phyloP scores from a whole-genome alignment of 352 stramenopile genomes.

The Globisporangium lucens region DNA sequence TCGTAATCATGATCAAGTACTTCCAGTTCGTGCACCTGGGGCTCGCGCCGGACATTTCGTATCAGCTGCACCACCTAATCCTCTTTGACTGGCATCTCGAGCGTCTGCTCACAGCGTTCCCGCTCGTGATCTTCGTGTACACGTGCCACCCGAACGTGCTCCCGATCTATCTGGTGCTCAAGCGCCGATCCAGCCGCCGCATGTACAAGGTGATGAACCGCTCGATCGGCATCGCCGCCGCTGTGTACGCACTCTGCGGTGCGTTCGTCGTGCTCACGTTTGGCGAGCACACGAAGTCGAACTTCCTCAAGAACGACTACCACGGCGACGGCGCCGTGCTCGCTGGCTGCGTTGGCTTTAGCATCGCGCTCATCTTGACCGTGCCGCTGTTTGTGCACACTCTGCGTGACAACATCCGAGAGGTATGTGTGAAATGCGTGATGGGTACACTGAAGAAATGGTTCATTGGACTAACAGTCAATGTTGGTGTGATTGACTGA shows the following conservation, averaged over 20 bases:
- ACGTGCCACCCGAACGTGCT: constrained; percentile 89
- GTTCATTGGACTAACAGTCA: not conserved
- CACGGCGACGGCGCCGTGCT: constrained; percentile 65
- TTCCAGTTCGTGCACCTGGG: constrained; percentile 83
- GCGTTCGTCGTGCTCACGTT: constrained; percentile 88
- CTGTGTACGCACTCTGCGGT: constrained; percentile 75
- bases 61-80: constrained; percentile 71
- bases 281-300: constrained; percentile 66
- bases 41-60: constrained; percentile 53
- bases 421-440: constrained; percentile 22
- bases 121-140: constrained; percentile 86
- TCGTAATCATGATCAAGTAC: constrained; percentile 89
- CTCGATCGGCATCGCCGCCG: constrained; percentile 70
- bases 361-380: constrained; percentile 76
- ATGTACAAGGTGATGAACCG: constrained; percentile 90
- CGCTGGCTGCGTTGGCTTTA: constrained; percentile 72
- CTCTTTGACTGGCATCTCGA: constrained; percentile 68
- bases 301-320: constrained; percentile 90
- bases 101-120: constrained; percentile 65
- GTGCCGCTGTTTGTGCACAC: constrained; percentile 86
- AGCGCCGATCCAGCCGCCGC: constrained; percentile 70
- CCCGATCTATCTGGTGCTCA: constrained; percentile 87
- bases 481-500: not conserved
- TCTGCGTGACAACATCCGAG: constrained; percentile 79
- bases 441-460: not conserved